A percentile compares a stretch with the other conserved stretches of the same genome.
Evolutionary conservation across 225 moss, liverwort and hornwort species (phyloP).

Genomic region (Antitrichia curtipendula): DNA sequence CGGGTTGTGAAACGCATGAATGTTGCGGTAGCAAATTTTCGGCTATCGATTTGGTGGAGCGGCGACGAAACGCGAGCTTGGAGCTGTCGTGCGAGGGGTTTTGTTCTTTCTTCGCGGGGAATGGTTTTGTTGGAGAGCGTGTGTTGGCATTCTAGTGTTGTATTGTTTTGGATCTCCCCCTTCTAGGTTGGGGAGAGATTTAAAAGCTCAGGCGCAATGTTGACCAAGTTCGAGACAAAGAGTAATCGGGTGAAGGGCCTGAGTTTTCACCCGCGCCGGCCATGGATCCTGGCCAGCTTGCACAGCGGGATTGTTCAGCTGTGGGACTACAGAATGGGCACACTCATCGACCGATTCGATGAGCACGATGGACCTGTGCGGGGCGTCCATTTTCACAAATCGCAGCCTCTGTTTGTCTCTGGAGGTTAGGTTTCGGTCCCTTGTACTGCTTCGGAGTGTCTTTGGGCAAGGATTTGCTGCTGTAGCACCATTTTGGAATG

Average conservation of each 20-base stretch:
- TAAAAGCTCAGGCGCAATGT: conserved; percentile 38
- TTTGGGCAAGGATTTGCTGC: not conserved
- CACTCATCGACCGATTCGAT: conserved; percentile 94
- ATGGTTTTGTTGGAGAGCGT: not conserved
- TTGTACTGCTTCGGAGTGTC: not conserved
- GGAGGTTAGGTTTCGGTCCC: conserved; percentile 51
- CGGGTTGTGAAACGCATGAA: not conserved
- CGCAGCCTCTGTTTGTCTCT: conserved; percentile 95
- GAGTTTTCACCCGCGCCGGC: conserved; percentile 95
- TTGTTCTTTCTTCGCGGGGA: not conserved
- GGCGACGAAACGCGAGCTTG: not conserved
- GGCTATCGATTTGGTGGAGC: not conserved
- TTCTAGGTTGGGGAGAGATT: not conserved
- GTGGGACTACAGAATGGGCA: conserved; percentile 99
- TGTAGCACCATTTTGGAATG: not conserved
- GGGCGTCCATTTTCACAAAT: conserved; percentile 97
- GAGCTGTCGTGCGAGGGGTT: not conserved
- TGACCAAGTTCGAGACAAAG: conserved; percentile 99
- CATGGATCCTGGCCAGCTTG: conserved; percentile 97
- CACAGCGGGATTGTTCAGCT: conserved; percentile 98
- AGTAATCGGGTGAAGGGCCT: conserved; percentile 99
- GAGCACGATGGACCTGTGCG: conserved; percentile 98
- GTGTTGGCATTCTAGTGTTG: not conserved
- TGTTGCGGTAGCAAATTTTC: not conserved
- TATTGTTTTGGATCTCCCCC: not conserved